phyloP scores from a whole-genome alignment of 108 stramenopile genomes.

The Mediolabrus comicus region DNA sequence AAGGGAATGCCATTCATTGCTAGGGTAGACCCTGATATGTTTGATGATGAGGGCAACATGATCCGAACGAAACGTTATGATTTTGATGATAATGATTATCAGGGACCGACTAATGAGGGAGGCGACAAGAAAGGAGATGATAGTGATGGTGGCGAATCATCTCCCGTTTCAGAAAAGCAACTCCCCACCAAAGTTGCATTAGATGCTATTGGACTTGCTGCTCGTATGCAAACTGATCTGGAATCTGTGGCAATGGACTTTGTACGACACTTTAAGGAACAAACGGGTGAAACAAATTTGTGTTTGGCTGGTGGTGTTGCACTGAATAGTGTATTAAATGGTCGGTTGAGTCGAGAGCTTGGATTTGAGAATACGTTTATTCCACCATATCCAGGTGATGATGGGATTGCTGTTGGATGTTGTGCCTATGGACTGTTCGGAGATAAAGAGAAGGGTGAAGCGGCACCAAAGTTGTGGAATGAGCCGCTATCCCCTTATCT shows the following conservation, averaged over 20 bases:
- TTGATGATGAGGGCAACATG: conserved; percentile 64
- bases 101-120: not conserved
- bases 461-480: conserved; percentile 55
- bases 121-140: not conserved
- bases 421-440: conserved; percentile 88
- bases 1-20: conserved; percentile 63
- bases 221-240: conserved; percentile 78
- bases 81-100: conserved; percentile 72
- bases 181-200: conserved; percentile 76
- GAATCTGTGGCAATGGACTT: conserved; percentile 85
- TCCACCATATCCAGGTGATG: conserved; percentile 93
- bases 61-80: conserved; percentile 64
- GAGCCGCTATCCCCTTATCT: conserved; percentile 76
- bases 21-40: conserved; percentile 77
- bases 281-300: conserved; percentile 81
- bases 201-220: conserved; percentile 77
- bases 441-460: not conserved
- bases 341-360: conserved; percentile 73
- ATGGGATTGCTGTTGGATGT: conserved; percentile 93
- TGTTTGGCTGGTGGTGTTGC: conserved; percentile 94
- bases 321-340: conserved; percentile 92
- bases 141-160: conserved; percentile 6
- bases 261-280: conserved; percentile 75
- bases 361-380: conserved; percentile 86
- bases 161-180: conserved; percentile 24